phyloP scores from a whole-genome alignment of 2,329 filamentous ascomycete species.

The Endothia cerciana region DNA sequence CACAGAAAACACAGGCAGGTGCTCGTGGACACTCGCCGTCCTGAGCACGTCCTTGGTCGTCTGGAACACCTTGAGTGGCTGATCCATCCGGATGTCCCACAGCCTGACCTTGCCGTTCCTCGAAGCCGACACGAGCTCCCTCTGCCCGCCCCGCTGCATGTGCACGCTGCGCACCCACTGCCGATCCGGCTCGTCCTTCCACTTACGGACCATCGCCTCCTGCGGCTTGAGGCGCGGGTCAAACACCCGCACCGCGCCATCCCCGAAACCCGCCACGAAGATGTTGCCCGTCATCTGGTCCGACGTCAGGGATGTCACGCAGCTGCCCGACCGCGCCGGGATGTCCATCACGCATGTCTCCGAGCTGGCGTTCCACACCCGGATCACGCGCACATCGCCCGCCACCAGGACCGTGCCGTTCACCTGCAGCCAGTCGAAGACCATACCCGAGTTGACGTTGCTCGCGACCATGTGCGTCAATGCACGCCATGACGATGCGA shows the following conservation, averaged over 20 bases:
- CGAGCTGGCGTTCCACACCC: conserved; percentile 92
- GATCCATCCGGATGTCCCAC: conserved; percentile 93
- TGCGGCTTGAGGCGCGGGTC: conserved; percentile 84
- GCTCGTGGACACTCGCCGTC: conserved; percentile 91
- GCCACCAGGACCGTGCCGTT: conserved; percentile 93
- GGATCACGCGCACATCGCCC: conserved; percentile 91
- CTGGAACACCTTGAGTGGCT: conserved; percentile 72
- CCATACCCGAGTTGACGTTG: conserved; percentile 91
- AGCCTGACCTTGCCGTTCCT: conserved; percentile 91
- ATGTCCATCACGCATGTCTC: conserved; percentile 95
- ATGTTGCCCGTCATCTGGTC: conserved; percentile 98
- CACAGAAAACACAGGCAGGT: conserved; percentile 93
- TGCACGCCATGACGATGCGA: conserved; percentile 90
- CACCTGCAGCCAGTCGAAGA: conserved; percentile 99
- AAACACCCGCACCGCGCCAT: conserved; percentile 92
- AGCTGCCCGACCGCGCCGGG: conserved; percentile 89
- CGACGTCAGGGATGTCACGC: conserved; percentile 92
- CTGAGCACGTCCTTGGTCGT: conserved; percentile 78
- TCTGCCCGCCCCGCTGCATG: conserved; percentile 91
- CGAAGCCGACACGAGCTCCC: conserved; percentile 88
- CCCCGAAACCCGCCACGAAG: conserved; percentile 94
- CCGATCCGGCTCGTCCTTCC: conserved; percentile 84
- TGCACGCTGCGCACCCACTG: conserved; percentile 97
- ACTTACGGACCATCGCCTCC: conserved; percentile 92
- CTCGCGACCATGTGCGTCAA: conserved; percentile 92